Percentiles rank a stretch among this genome's conserved stretches.
Conservation (phyloP, 495 filamentous ascomycete species). For the Bryoglossum gracile region DNA sequence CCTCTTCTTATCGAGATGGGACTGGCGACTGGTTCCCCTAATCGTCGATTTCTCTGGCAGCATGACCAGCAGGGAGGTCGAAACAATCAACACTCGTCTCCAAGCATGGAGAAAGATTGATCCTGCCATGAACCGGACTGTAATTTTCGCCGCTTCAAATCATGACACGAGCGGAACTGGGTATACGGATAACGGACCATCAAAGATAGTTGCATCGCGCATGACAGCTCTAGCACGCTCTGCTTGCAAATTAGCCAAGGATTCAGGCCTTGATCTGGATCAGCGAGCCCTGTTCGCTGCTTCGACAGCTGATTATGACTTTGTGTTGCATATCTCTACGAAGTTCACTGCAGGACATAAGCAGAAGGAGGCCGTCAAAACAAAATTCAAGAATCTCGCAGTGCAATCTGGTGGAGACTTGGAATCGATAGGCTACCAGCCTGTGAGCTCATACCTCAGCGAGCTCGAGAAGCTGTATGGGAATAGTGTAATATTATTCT, state of each 20-base stretch:
- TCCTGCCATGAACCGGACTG: constrained; percentile 74
- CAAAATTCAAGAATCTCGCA: constrained; percentile 70
- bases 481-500: constrained; percentile 67
- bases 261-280: constrained; percentile 50
- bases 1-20: constrained; percentile 72
- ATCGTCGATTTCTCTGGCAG: constrained; percentile 63
- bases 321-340: constrained; percentile 62
- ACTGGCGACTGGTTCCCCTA: constrained; percentile 79
- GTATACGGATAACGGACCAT: constrained; percentile 67
- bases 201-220: constrained; percentile 75
- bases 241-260: constrained; percentile 53
- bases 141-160: constrained; percentile 75
- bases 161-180: constrained; percentile 68
- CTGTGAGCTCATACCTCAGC: constrained; percentile 43
- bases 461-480: constrained; percentile 56
- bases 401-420: constrained; percentile 26
- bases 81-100: constrained; percentile 60
- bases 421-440: constrained; percentile 40
- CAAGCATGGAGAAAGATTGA: constrained; percentile 79
- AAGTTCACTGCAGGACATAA: constrained; percentile 34
- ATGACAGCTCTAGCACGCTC: constrained; percentile 75
- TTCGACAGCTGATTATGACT: constrained; percentile 70
- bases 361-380: constrained; percentile 5
- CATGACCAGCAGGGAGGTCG: constrained; percentile 46
- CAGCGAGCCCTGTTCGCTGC: constrained; percentile 58